Evolutionary conservation across 108 stramenopile genomes (phyloP).

Genomic region (Nitzschia palea): DNA sequence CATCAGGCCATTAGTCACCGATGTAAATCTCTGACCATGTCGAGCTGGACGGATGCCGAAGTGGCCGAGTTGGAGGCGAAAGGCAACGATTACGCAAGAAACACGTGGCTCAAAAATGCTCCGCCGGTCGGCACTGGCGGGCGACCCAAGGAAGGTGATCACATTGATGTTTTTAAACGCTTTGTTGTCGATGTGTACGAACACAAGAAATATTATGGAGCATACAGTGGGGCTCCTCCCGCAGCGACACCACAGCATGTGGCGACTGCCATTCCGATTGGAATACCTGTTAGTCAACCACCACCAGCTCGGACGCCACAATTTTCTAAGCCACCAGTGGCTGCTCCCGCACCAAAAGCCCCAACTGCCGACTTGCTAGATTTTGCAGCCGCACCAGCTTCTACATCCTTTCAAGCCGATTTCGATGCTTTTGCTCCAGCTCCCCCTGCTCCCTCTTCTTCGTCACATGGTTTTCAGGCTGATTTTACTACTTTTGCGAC

Average conservation of each 20-base stretch:
- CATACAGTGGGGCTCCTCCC: conserved; percentile 26
- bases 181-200: conserved; percentile 86
- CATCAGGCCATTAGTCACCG: conserved; percentile 92
- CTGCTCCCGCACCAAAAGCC: conserved; percentile 22
- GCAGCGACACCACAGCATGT: conserved; percentile 2
- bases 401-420: conserved; percentile 24
- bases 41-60: conserved; percentile 75
- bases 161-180: conserved; percentile 74
- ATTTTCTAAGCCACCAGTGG: background rate
- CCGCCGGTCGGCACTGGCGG: conserved; percentile 68
- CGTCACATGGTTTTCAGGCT: conserved; percentile 9
- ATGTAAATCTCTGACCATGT: conserved; percentile 93
- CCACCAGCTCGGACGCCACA: background rate
- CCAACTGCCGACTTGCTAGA: conserved; percentile 61
- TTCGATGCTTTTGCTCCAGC: conserved; percentile 20
- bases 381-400: conserved; percentile 31
- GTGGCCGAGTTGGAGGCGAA: conserved; percentile 55
- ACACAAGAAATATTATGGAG: conserved; percentile 64
- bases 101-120: conserved; percentile 84
- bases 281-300: background rate
- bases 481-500: conserved; percentile 1
- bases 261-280: conserved; percentile 15
- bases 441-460: conserved; percentile 1
- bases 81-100: conserved; percentile 74
- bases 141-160: conserved; percentile 67